These are phyloP conservation scores for Phaffomyces opuntiae DNA, from an alignment of 805 yeast species.

Conservation along the genomic window DNA sequence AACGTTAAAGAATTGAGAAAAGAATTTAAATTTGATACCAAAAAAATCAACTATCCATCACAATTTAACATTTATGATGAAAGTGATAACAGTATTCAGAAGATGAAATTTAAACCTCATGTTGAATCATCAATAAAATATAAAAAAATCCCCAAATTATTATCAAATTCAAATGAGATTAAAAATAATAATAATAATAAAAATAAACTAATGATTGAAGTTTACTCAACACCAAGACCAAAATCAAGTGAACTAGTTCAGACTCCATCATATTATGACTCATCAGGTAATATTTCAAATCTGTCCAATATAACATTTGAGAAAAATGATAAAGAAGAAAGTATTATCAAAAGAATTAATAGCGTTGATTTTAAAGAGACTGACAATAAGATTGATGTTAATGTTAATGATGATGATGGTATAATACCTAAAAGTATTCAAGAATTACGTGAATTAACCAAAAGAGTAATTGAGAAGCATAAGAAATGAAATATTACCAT, in stretches of 20 bases:
- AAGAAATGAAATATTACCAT: slow-evolving; percentile 4
- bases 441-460: slow-evolving; percentile 20
- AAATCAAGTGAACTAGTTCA: slow-evolving; percentile 23
- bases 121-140: slow-evolving; percentile 18
- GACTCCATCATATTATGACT: slow-evolving; percentile 22
- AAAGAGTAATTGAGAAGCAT: slow-evolving; percentile 19
- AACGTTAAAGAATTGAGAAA: background rate
- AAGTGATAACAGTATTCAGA: background rate
- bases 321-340: slow-evolving; percentile 6
- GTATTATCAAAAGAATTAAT: slow-evolving; percentile 1
- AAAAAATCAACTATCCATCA: slow-evolving; percentile 2
- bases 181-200: background rate
- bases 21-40: background rate
- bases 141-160: slow-evolving; percentile 15
- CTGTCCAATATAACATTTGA: slow-evolving; percentile 23
- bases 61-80: slow-evolving; percentile 2
- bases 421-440: slow-evolving; percentile 17
- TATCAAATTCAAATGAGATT: slow-evolving; percentile 10
- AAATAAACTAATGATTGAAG: slow-evolving; percentile 14
- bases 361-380: background rate
- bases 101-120: slow-evolving; percentile 8
- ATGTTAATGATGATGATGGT: background rate
- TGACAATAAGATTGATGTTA: background rate
- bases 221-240: slow-evolving; percentile 24
- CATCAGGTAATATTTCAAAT: slow-evolving; percentile 18